Conservation (phyloP, 2,329 filamentous ascomycete genomes). For the Didymella keratinophila region DNA sequence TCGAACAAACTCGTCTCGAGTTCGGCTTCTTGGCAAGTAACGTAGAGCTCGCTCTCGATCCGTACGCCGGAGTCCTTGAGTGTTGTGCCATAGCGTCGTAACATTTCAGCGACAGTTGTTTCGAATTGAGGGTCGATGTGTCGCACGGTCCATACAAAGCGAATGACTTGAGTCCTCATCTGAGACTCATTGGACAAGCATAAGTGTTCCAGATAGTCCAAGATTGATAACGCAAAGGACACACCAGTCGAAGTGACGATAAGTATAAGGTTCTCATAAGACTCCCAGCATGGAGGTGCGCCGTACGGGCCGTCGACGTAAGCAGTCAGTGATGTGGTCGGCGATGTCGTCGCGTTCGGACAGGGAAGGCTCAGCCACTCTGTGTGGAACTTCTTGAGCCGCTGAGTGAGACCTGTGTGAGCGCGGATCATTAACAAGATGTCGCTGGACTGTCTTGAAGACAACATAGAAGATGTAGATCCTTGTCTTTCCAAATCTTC, state of each 20-base stretch:
- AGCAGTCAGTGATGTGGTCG: conserved; percentile 27
- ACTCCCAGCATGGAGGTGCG: conserved; percentile 32
- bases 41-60: conserved; percentile 28
- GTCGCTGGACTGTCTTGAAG: conserved; percentile 24
- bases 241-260: conserved; percentile 39
- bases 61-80: conserved; percentile 29
- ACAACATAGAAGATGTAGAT: neutral
- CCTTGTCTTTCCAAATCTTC: conserved; percentile 27
- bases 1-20: neutral
- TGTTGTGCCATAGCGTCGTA: conserved; percentile 23
- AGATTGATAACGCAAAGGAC: conserved; percentile 34
- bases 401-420: conserved; percentile 32
- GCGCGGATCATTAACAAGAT: conserved; percentile 36
- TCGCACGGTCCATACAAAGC: conserved; percentile 34
- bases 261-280: conserved; percentile 33
- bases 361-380: conserved; percentile 39
- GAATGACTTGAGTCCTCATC: conserved; percentile 24
- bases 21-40: conserved; percentile 29
- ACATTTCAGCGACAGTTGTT: conserved; percentile 24
- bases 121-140: conserved; percentile 42
- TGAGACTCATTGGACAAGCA: conserved; percentile 15
- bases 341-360: conserved; percentile 33
- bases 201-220: conserved; percentile 37
- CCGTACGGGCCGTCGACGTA: conserved; percentile 43
- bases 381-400: conserved; percentile 32